Conservation (phyloP, 345 rosid species). For the Camelina neglecta region DNA sequence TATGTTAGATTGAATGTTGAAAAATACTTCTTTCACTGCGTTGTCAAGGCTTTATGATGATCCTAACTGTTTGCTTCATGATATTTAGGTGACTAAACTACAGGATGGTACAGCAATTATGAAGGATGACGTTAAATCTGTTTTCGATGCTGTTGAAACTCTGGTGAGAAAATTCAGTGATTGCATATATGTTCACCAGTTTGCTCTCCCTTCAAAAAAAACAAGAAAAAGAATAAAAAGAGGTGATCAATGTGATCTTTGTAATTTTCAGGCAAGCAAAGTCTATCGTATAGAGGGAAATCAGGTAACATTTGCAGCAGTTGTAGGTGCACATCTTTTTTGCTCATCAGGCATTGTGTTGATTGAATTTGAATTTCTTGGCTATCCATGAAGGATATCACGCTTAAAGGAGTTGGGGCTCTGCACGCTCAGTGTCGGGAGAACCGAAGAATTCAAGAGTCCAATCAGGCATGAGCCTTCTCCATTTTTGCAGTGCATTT, state of each 20-base stretch:
- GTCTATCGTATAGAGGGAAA: slow-evolving; percentile 65
- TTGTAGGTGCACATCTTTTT: slow-evolving; percentile 1
- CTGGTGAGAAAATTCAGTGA: slow-evolving; percentile 54
- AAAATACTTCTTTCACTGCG: neutral
- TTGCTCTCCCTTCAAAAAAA: slow-evolving; percentile 1
- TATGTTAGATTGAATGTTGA: slow-evolving; percentile 40
- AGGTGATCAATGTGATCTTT: slow-evolving; percentile 10
- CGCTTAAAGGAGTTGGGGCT: slow-evolving; percentile 53
- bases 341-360: slow-evolving; percentile 9
- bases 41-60: slow-evolving; percentile 19
- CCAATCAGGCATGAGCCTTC: slow-evolving; percentile 52
- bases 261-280: slow-evolving; percentile 57
- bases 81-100: slow-evolving; percentile 59
- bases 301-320: slow-evolving; percentile 54
- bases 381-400: slow-evolving; percentile 39
- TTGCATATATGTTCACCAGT: neutral
- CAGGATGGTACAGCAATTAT: slow-evolving; percentile 49
- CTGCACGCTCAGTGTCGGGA: slow-evolving; percentile 50
- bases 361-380: slow-evolving; percentile 10
- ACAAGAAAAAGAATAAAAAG: neutral
- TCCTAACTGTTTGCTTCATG: slow-evolving; percentile 29
- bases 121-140: slow-evolving; percentile 56
- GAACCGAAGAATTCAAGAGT: slow-evolving; percentile 45
- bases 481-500: slow-evolving; percentile 2
- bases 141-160: slow-evolving; percentile 70